Percentiles rank a stretch among this genome's conserved stretches.
Evolutionary conservation across 1,284 basidiomycete species (phyloP).

Genomic region (Pterula multifida): DNA sequence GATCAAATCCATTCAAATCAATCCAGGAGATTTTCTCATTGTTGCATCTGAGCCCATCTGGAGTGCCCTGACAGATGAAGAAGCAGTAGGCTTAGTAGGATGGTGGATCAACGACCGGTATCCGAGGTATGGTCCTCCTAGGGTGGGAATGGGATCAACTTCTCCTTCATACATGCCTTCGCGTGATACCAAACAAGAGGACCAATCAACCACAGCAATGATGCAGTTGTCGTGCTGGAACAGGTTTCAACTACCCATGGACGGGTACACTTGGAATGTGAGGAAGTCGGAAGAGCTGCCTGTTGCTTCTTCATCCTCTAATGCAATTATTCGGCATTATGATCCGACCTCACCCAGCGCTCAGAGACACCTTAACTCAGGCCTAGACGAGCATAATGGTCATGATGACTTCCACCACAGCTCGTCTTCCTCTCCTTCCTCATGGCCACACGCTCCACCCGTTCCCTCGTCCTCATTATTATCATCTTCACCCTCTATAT

Average conservation of each 20-base stretch:
- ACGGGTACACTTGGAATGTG: not conserved
- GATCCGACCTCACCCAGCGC: not conserved
- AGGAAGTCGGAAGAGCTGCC: not conserved
- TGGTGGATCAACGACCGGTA: conserved; percentile 25
- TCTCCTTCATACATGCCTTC: conserved; percentile 5
- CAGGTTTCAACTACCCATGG: not conserved
- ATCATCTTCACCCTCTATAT: not conserved
- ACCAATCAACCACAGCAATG: not conserved
- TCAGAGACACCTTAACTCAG: not conserved
- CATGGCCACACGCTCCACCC: not conserved
- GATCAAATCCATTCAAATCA: conserved; percentile 28
- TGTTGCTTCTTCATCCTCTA: not conserved
- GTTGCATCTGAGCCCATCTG: conserved; percentile 47
- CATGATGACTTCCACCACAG: not conserved
- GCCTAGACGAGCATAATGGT: not conserved
- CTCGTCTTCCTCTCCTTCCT: not conserved
- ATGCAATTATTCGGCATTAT: not conserved
- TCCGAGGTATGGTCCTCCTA: conserved; percentile 5
- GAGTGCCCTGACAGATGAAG: conserved; percentile 44
- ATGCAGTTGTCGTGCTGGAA: not conserved
- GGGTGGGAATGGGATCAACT: conserved; percentile 5
- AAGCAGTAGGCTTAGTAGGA: conserved; percentile 45
- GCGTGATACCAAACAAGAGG: not conserved
- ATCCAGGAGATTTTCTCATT: conserved; percentile 41
- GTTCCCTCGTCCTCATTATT: not conserved